Percentiles rank a stretch among this genome's conserved stretches.
Evolutionary conservation across 2,329 filamentous ascomycete genomes (phyloP).

Genomic region (Malbranchea zuffiana): DNA sequence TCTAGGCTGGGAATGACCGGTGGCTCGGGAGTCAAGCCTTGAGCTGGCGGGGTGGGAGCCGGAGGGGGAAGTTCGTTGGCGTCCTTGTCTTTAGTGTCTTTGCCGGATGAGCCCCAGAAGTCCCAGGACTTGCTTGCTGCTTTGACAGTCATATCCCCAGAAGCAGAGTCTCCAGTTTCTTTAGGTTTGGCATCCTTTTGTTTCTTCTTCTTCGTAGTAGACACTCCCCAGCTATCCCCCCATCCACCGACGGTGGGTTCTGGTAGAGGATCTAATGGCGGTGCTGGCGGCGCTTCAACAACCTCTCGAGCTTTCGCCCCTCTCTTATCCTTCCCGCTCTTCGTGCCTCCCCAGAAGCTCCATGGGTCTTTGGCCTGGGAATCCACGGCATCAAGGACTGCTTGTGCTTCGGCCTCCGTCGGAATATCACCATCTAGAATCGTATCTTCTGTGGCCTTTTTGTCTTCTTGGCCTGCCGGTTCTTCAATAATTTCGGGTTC

Average conservation of each 20-base stretch:
- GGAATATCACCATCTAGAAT: background rate
- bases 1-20: constrained; percentile 20
- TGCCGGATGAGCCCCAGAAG: constrained; percentile 36
- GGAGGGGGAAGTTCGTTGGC: constrained; percentile 37
- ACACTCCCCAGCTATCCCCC: constrained; percentile 28
- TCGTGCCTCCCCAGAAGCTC: constrained; percentile 10
- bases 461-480: constrained; percentile 1
- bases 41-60: constrained; percentile 38
- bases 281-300: constrained; percentile 1
- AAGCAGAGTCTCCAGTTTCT: constrained; percentile 15
- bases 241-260: constrained; percentile 20
- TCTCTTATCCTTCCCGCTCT: constrained; percentile 9
- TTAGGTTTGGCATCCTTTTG: constrained; percentile 38
- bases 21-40: constrained; percentile 34
- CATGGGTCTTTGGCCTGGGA: constrained; percentile 4
- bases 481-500: constrained; percentile 20
- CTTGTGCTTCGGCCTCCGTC: background rate
- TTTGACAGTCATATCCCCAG: constrained; percentile 12
- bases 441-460: background rate
- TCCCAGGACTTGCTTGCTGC: constrained; percentile 19
- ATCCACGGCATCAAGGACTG: background rate
- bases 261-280: constrained; percentile 1
- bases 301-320: constrained; percentile 4
- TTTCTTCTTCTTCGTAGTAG: constrained; percentile 38
- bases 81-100: constrained; percentile 39